Evolutionary conservation across 108 stramenopile species (phyloP), one percentile per base, ranked within the genome.

Genomic region (Skeletonema grethae): DNA sequence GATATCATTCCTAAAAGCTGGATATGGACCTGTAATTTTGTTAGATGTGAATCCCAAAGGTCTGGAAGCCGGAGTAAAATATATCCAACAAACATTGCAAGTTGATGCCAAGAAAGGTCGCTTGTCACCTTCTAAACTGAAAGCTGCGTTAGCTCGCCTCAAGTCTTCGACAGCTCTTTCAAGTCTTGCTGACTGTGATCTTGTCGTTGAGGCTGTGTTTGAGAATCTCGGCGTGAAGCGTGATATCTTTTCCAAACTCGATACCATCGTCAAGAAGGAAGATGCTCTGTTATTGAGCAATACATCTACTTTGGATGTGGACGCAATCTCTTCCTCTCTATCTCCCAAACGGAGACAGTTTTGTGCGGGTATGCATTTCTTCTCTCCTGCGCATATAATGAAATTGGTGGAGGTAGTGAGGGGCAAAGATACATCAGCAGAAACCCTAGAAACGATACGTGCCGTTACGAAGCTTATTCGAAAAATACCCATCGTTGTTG

Each of bases 301-400:
- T 82, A 99, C 98, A 34, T 95, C 93, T 28, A 97, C 97, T 16
- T 79, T 99, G 38, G 94, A 95, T 72, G 91, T 99, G 34, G 97
- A 97, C 76, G 87, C 85, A 38, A 98, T 99, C 73, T 95, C 92
- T 12, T 86, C 90, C 11, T 82, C 82, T 4, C 76, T 90, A 0
- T 73, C 76, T 25, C 67, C 69, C 4, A 43, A 67, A 43, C 90
- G 88, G 31, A 88, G 87, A 30, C 67, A 62, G n/a, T 90, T 64
- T 28, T 95, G 88, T 74, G 90, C 88, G 61, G 98, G 98, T 10
- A 98, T 95, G 97, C 97, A 99, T 76, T 99, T 99, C 78, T 99
- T 99, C 82, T 86, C 82, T 31, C 97, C 97, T 1, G 97, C 97
- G 3, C 91, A 98, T 66, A 67, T 96, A 30, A 98, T 98, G 98